Evolutionary conservation across 768 basidiomycete genomes (phyloP), one percentile per base, ranked within the genome.

Genomic region (Boletellus ananiceps): DNA sequence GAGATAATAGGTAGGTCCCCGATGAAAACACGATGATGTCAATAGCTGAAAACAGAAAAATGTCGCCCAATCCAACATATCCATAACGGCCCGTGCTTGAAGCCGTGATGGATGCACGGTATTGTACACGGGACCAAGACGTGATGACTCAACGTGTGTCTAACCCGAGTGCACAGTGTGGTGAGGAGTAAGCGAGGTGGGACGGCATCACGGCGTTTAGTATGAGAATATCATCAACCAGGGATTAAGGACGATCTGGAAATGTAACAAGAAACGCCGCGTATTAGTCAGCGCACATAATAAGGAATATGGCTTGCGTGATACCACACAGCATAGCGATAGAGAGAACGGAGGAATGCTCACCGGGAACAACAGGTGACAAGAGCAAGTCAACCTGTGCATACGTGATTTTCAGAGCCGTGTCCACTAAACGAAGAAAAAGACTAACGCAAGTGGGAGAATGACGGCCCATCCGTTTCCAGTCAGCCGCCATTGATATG

Each of bases 221-320:
- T 78, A 80, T 0, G 82, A 84, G 70, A 92, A 91, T 47, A 89
- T 86, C 85, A 89, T 88, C 49, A 92, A 73, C 85, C 86, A 89
- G 7, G 89, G 91, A 59, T 93, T 93, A 50, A 93, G 78, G 37
- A 90, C 84, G 55, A 94, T 85, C 77, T 86, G 54, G 29, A 44
- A 14, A 40, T 32, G 4, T 41, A 34, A 19, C 39, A 13, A 21
- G 23, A 4, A 40, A 40, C 15, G 36, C 45, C 51, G 41, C 32
- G 41, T 29, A 41, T 46, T 41, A 34, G 57, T 66, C 25, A 66
- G 62, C 47, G 35, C 11, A 25, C 33, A 25, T 45, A 15, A 15
- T 45, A 15, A 15, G 16, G 34, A 21, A 8, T 8, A 18, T 29
- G 40, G 8, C 3, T 25, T 47, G 35, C 5, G 39, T 40, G 46